Conservation (phyloP, 495 filamentous ascomycete species). For the Margaritispora aquatica region DNA sequence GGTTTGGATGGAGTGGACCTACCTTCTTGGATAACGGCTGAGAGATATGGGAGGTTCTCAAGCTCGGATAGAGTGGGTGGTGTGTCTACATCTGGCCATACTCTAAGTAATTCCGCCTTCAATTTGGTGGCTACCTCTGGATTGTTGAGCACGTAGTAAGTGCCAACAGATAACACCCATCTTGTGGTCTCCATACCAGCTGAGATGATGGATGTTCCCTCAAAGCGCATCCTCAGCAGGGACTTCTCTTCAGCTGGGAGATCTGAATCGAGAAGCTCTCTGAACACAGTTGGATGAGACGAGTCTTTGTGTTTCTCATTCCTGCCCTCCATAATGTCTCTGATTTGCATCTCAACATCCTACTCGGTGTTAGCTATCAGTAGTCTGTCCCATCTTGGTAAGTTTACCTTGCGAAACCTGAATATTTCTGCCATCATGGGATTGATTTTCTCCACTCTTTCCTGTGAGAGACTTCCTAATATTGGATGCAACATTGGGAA, state of each 20-base stretch:
- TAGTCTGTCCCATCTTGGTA: no score
- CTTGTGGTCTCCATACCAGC: slow-evolving; percentile 26
- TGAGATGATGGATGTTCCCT: slow-evolving; percentile 26
- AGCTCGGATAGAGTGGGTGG: slow-evolving; percentile 31
- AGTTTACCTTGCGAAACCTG: slow-evolving; percentile 4
- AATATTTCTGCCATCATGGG: neutral
- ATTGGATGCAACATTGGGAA: neutral
- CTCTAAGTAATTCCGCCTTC: slow-evolving; percentile 23
- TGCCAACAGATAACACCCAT: slow-evolving; percentile 25
- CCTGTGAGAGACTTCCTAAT: neutral
- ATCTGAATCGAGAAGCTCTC: slow-evolving; percentile 6
- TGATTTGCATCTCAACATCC: slow-evolving; percentile 9
- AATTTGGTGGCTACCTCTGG: slow-evolving; percentile 22
- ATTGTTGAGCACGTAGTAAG: slow-evolving; percentile 28
- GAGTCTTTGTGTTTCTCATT: slow-evolving; percentile 6
- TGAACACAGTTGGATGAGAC: slow-evolving; percentile 9
- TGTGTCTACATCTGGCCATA: slow-evolving; percentile 11
- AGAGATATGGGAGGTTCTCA: slow-evolving; percentile 20
- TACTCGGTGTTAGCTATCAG: neutral
- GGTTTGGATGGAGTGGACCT: neutral
- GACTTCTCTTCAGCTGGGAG: slow-evolving; percentile 20
- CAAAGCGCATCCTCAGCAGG: slow-evolving; percentile 24
- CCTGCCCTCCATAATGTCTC: neutral
- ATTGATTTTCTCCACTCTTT: neutral
- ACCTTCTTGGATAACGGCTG: slow-evolving; percentile 10